Base-by-base conservation (phyloP, 164 flowering plant genomes). In the Annona cherimola region DNA sequence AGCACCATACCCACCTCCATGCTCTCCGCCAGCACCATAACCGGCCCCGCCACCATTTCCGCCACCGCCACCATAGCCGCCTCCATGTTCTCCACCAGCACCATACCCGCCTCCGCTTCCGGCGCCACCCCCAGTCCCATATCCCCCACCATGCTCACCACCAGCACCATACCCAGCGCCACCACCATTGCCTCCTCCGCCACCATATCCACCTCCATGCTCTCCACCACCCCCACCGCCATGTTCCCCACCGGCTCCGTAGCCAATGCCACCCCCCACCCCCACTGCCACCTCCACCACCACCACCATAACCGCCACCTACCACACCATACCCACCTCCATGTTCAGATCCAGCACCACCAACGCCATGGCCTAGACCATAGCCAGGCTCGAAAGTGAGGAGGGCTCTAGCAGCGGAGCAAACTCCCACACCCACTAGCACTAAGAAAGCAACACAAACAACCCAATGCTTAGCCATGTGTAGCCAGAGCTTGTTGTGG, bases 391-490 rank as follows among this genome's bases (percentile, higher is more conserved):
- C 80, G 40, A 73, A 12, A 35, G 73, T 71, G 54, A 79, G 68
- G 71, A 82, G 83, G 11, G 71, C 68, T 69, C 85, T 80, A 69
- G 79, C 59, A 40, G 83, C 81, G n/a, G 74, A 71, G 65, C 82
- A 76, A 44, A 72, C 42, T 45, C 75, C 79, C 41, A 80, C 3
- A 26, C 78, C 59, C 4, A 80, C 54, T 20, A 78, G 66, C 55
- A 80, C 74, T 9, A 76, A 74, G 74, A 76, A 76, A 50, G 72
- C 71, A 63, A 57, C 11, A 43, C 45, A 20, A 19, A 42, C 6
- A 68, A 44, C 64, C 72, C 69, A 71, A 61, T 74, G 72, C 18
- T 72, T 68, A 57, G 75, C 81, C 82, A 77, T 78, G 54, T 41
- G 57, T 45, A 57, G 35, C 9, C 14, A 42, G 69, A n/a, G 50